Evolutionary conservation across 78 protist species (phyloP), one percentile per base, ranked within the genome.

Genomic region (Tieghemostelium lacteum): DNA sequence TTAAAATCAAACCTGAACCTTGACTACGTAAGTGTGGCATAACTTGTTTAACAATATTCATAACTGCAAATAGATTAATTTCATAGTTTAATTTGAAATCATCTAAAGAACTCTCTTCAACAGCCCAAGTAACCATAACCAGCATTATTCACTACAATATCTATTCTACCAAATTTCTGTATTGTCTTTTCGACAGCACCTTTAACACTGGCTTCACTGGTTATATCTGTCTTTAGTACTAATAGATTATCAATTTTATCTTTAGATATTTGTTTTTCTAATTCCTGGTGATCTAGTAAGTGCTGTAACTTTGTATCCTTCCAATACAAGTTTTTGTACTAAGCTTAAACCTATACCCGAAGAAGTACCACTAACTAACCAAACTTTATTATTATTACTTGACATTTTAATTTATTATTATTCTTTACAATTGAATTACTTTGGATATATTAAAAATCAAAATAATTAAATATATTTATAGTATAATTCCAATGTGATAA

Each of bases 291-390:
- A 24, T 50, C 75, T 70, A 10, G 75, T 49, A 6, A 60, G 40
- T 3, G 60, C 75, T 3, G 33, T 60, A 26, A 74, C 49, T 20
- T 60, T 74, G 52, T 22, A n/a, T 14, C 60, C 66, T 26, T 74
- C 28, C 26, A 16, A 61, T 37, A 57, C 26, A 3, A 73, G 12
- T 26, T 42, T 61, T 19, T 73, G 3, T 16, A 60, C 52, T 2
- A 57, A 58, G 5, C 36, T 31, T 8, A 17, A 2, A 19, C 64
- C 66, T 1, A 57, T 28, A 34, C 85, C 54, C 31, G 57, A 58
- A 2, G 64, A 74, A 2, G 85, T 63, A 4, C 85, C 85, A 1
- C 70, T 74, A n/a, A 74, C 28, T 26, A 26, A 72, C 74, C 74
- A 67, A 26, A 67, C 34, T 57, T 57, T 57, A 57, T 57, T 57